Base-by-base conservation (phyloP, 139 green algal genomes). In the Closterium sp. region DNA sequence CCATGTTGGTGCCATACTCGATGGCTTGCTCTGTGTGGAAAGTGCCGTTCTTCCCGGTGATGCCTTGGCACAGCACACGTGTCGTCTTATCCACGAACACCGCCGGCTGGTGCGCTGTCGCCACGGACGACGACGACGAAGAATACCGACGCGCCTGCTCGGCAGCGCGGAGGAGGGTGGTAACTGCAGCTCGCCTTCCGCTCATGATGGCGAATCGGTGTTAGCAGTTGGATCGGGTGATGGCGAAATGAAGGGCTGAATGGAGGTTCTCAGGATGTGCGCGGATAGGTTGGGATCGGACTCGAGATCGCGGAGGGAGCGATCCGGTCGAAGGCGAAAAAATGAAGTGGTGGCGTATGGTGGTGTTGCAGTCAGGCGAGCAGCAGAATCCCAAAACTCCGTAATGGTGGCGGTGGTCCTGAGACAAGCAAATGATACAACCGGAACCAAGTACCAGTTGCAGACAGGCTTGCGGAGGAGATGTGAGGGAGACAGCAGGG, bases 1-100 rank as follows among this genome's bases (percentile, higher is more conserved):
- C 98, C 96, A 99, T 98, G 32, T 99, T 95, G 1, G 98, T 99
- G 43, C 98, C 98, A 91, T 99, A 99, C 3, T 95, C 95, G 87
- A 99, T 99, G 30, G 98, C 98, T 97, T 99, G 97, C 93, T 99
- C 94, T 3, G 96, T 97, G 93, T 99, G 98, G 94, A 99, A 99
- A 38, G 97, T 99, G 43, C 98, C 98, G 81, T 98, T 99, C 95
- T 99, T 99, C 64, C 98, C 98, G 1, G 98, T 99, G 87, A 99
- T 94, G 32, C 98, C 98, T 85, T 95, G 95, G 86, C 89, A 94
- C 23, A 96, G 92, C 31, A 95, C 93, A 30, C 93, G 98, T 8
- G 98, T 99, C 86, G 95, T 96, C 89, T 98, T 98, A 91, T 99
- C 96, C 8, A 99, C 96, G 93, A 99, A 99, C 25, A 99, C 98